These are phyloP conservation scores for Barnettozyma hawaiiensis DNA, from an alignment of 1,139 yeast genomes.

Conservation along the genomic window DNA sequence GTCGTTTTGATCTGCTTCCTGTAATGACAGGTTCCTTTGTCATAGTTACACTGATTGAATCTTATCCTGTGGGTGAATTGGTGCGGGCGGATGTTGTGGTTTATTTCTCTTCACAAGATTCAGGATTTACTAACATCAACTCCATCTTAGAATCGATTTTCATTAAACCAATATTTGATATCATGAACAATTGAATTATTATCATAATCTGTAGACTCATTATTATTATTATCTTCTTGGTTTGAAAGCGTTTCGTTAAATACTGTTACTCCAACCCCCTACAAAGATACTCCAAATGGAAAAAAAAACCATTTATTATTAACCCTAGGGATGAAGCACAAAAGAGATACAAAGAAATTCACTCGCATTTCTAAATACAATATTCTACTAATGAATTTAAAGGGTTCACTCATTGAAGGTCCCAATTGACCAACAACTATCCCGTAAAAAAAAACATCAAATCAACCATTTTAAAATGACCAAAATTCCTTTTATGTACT, in stretches of 20 bases:
- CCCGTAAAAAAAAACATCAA: conserved; percentile 8
- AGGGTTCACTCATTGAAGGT: conserved; percentile 14
- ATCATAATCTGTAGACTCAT: too few species aligned
- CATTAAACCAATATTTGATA: not conserved
- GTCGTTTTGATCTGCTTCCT: conserved; percentile 32
- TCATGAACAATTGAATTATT: too few species aligned
- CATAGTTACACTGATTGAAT: conserved; percentile 52
- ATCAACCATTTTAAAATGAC: conserved; percentile 8
- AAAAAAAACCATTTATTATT: too few species aligned
- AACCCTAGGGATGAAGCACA: not conserved
- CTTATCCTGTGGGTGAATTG: not conserved
- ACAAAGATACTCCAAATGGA: too few species aligned
- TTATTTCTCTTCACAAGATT: not conserved
- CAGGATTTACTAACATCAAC: not conserved
- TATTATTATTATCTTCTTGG: too few species aligned
- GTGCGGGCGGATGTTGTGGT: not conserved
- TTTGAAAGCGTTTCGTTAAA: too few species aligned
- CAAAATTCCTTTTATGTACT: conserved; percentile 9
- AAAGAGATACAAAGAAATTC: not conserved
- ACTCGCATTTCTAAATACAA: conserved; percentile 4
- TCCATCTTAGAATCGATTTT: not conserved
- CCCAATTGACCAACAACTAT: conserved; percentile 10
- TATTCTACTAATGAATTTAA: conserved; percentile 11
- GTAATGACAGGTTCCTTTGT: conserved; percentile 43
- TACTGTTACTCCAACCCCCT: too few species aligned